phyloP scores from a whole-genome alignment of 305 asterid genomes.

The Solanum hybrid region DNA sequence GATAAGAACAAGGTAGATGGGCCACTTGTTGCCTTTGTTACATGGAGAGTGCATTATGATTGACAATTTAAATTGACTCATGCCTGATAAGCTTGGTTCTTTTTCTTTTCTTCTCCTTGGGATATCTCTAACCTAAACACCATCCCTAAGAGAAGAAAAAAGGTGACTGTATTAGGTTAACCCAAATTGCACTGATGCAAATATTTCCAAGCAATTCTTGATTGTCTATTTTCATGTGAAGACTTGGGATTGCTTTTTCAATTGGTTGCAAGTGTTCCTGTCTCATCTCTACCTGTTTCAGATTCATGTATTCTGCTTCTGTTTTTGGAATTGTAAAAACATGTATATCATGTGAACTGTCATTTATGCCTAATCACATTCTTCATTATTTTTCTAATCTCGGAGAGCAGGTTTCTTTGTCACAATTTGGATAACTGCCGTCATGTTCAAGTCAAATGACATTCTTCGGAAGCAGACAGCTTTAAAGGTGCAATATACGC shows the following conservation, averaged over 20 bases:
- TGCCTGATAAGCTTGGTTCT: neutral
- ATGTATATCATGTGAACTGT: neutral
- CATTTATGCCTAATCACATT: neutral
- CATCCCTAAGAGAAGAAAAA: neutral
- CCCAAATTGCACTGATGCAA: neutral
- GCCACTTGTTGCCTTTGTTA: neutral
- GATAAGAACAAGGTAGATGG: neutral
- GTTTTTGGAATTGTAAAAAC: neutral
- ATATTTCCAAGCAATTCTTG: neutral
- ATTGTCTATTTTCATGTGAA: neutral
- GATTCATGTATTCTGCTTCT: neutral
- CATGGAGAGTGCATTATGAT: neutral
- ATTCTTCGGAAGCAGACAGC: slow-evolving; percentile 86
- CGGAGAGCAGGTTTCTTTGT: slow-evolving; percentile 38
- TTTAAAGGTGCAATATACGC: slow-evolving; percentile 49
- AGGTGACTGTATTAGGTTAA: neutral
- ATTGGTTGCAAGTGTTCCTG: neutral
- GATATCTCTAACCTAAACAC: neutral
- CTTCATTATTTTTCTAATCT: neutral
- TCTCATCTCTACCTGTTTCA: neutral
- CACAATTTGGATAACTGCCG: slow-evolving; percentile 61
- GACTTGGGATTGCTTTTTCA: neutral
- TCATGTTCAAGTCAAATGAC: slow-evolving; percentile 84
- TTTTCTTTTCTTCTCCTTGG: neutral
- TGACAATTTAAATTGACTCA: neutral